Evolutionary conservation across 306 rosid genomes (phyloP), one percentile per base, ranked within the genome.

Genomic region (Lagenaria siceraria): DNA sequence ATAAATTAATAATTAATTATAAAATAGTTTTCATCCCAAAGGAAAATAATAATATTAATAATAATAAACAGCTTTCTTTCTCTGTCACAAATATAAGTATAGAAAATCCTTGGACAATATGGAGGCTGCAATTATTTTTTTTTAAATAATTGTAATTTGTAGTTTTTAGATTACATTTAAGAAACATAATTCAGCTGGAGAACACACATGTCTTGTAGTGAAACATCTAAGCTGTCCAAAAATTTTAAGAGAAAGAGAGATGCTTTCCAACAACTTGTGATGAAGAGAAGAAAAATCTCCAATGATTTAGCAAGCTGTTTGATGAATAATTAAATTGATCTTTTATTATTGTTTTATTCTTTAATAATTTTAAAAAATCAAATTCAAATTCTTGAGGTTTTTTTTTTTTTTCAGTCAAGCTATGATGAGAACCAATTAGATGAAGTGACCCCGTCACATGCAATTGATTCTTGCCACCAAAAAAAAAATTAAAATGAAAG

Each of bases 271-370:
- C 69, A 62, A 29, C 69, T 31, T 31, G 0, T 59, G 36, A 29
- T 56, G 36, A 12, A 59, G 8, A 59, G 19, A 59, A 59, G 35
- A 59, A 4, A 9, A 25, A 59, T 24, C 64, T 62, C 69, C 69
- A 62, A 62, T 31, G 38, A 62, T 62, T 62, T 62, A 62, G 69
- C 69, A 62, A 62, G 69, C 69, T 62, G 64, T 59, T 59, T 11
- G 18, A 59, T 59, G 18, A 12, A 25, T 24, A 11, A 59, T 25
- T 58, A 11, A 25, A 59, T 6, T 56, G 2, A 22, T 21, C 0
- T 43, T 49, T 49, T 5, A 13, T 25, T 25, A 59, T 5, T 25
- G 4, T 10, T 59, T 24, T 24, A 12, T 12, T 11, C 35, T 27
- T 25, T 5, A 4, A 25, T 19, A 59, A 59, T 59, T n/a, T 25